These are phyloP conservation scores for Herpetospermum pedunculosum DNA, from an alignment of 306 rosid genomes.

Conservation along the genomic window DNA sequence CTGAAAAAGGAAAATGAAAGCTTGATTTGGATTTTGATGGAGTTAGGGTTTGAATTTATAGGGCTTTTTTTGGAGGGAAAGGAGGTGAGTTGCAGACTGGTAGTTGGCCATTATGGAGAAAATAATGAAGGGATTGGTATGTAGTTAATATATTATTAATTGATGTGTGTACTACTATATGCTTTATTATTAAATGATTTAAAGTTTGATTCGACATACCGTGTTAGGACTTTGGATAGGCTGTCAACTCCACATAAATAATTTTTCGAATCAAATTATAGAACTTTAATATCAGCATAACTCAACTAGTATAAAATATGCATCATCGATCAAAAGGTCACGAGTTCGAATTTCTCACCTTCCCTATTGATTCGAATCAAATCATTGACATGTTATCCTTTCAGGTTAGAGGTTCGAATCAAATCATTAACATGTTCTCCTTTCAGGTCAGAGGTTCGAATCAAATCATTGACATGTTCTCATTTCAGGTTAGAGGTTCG, in stretches of 20 bases:
- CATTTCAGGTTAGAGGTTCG: no score
- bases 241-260: background rate
- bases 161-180: background rate
- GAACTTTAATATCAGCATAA: no score
- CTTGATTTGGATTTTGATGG: background rate
- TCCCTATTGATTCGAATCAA: no score
- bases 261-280: background rate
- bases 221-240: background rate
- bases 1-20: no score
- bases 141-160: background rate
- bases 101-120: background rate
- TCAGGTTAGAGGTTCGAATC: no score
- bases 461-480: no score
- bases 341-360: no score
- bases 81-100: background rate
- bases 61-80: background rate
- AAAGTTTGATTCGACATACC: background rate
- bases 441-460: no score
- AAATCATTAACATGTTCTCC: no score
- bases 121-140: background rate
- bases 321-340: no score
- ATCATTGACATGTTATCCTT: no score
- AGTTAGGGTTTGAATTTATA: slow-evolving; percentile 1
- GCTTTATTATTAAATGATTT: background rate
- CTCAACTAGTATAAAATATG: no score